Evolutionary conservation across 2,329 filamentous ascomycete species (phyloP), one percentile per base, ranked within the genome.

Genomic region (Albophoma yamanashiensis): DNA sequence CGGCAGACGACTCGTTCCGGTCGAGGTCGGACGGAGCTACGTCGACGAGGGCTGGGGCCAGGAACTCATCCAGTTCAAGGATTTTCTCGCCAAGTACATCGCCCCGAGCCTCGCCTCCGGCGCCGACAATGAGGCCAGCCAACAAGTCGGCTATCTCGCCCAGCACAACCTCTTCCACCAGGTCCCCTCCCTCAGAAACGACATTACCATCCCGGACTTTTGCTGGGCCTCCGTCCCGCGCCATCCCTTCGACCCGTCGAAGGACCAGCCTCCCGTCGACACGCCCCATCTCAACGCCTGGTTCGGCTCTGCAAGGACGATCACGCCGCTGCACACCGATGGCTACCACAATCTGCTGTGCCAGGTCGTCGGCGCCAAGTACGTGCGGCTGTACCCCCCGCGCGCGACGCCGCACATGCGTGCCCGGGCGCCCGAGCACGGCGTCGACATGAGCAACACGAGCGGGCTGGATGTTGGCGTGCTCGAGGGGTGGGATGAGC

Each of bases 371-470:
- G 94, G 94, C 0, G 80, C 83, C 60, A 99, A 99, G 74, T 97
- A 97, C 72, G 77, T 97, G n/a, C 82, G 94, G 1, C 78, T 97
- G 2, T 97, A 97, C 71, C 80, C 87, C 0, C 92, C 93, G 0
- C 71, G 73, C 20, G 80, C 86, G 53, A 85, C 82, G 5, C 65
- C 70, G 2, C 75, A 72, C 4, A 74, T 96, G 68, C 82, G 85
- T 59, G 85, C 90, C 0, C 77, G 84, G 36, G 81, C 82, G 0
- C 71, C 78, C 1, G 87, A 89, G 64, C 81, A 81, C 34, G 89
- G 89, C 0, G 86, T 97, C 27, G 88, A 95, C 71, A 97, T 97
- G 92, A 87, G 85, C 25, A 99, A 99, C 70, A 97, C 93, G 1
- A 95, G 91, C 58, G 70, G 76, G 45, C 76, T 96, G 14, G 93